A percentile compares a stretch with the other conserved stretches of the same genome.
Conservation (phyloP, 1,139 yeast species). For the Taphrina populina region DNA sequence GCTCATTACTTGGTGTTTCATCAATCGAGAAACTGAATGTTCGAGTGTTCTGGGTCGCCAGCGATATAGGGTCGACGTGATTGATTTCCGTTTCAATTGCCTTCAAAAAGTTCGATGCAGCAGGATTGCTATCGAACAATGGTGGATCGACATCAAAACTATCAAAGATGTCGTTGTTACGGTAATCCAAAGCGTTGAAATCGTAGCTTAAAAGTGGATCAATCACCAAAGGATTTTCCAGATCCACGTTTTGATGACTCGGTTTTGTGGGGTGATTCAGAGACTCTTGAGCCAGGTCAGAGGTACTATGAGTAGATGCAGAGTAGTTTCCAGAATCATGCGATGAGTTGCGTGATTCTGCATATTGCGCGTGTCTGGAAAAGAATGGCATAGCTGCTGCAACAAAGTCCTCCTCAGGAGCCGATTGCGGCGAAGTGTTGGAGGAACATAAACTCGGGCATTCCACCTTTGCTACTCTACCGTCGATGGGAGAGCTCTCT, state of each 20-base stretch:
- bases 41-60: too few relatives aligned
- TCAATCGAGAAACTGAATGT: too few relatives aligned
- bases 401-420: constrained; percentile 18
- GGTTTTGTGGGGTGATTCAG: neutral
- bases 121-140: neutral
- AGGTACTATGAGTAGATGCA: neutral
- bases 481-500: neutral
- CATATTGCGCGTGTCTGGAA: constrained; percentile 1
- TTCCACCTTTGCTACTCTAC: neutral
- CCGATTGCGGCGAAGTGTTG: constrained; percentile 22
- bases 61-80: neutral
- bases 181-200: constrained; percentile 5
- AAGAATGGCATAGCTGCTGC: constrained; percentile 27
- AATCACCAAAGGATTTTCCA: too few relatives aligned
- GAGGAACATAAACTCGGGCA: constrained; percentile 25
- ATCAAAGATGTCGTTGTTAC: constrained; percentile 1
- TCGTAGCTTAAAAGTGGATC: too few relatives aligned
- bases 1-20: neutral
- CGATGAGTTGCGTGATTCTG: constrained; percentile 6
- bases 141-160: constrained; percentile 18
- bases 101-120: neutral
- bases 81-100: neutral
- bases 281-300: neutral
- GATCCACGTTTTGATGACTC: neutral
- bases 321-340: constrained; percentile 5